Conservation (phyloP, 768 basidiomycete species). For the Pisolithus sp. region DNA sequence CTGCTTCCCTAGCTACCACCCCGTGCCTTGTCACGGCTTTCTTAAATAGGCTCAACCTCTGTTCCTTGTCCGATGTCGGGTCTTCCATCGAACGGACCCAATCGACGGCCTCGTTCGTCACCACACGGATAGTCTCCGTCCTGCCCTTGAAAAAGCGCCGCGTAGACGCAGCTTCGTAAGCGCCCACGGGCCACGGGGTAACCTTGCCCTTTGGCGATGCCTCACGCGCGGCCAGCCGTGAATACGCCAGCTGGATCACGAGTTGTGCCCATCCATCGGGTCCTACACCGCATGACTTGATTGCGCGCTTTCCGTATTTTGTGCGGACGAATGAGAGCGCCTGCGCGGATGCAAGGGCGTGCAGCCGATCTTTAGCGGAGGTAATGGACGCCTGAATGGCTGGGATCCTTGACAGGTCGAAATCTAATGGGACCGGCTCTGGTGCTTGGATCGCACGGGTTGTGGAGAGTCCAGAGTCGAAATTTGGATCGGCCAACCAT, state of each 20-base stretch:
- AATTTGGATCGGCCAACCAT: constrained; percentile 50
- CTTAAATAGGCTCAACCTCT: constrained; percentile 48
- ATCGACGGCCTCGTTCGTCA: constrained; percentile 66
- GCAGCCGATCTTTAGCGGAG: constrained; percentile 48
- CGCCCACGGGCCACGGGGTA: constrained; percentile 54
- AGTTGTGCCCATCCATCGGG: constrained; percentile 96
- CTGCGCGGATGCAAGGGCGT: constrained; percentile 57
- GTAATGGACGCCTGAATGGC: constrained; percentile 40
- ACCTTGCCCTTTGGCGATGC: constrained; percentile 10
- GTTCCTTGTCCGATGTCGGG: constrained; percentile 29
- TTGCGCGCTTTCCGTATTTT: constrained; percentile 75
- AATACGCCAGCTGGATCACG: constrained; percentile 85
- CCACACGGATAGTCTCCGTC: constrained; percentile 89
- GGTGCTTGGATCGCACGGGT: constrained; percentile 10
- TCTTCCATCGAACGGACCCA: constrained; percentile 78
- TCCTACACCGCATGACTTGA: constrained; percentile 83
- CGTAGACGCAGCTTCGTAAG: constrained; percentile 95
- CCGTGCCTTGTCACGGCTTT: constrained; percentile 62
- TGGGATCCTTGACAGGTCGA: constrained; percentile 44
- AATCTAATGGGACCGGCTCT: constrained; percentile 53
- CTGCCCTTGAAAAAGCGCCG: constrained; percentile 82
- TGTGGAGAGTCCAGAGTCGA: constrained; percentile 49
- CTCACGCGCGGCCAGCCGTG: constrained; percentile 46
- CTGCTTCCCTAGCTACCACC: constrained; percentile 56
- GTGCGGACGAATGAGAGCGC: constrained; percentile 58